Evolutionary conservation across 257 asterid species (phyloP).

Genomic region (Plantago major): DNA sequence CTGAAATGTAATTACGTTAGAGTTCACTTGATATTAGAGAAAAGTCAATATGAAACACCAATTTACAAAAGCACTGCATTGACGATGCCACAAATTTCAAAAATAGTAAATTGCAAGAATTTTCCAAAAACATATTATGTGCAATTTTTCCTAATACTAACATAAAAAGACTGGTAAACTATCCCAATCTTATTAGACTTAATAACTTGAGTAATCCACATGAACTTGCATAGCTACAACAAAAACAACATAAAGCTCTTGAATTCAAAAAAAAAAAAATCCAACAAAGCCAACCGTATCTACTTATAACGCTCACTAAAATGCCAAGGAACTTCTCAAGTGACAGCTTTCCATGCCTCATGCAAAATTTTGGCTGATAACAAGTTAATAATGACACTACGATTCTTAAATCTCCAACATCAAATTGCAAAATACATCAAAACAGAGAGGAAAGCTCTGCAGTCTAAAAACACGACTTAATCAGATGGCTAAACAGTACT

Average conservation of each 20-base stretch:
- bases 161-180: no score
- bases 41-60: constrained; percentile 7
- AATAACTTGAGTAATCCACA: no score
- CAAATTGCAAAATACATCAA: no score
- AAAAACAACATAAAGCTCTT: no score
- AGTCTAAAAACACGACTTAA: not conserved
- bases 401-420: not conserved
- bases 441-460: no score
- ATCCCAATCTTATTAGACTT: no score
- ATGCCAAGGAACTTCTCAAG: not conserved
- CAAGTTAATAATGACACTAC: not conserved
- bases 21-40: constrained; percentile 2
- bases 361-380: not conserved
- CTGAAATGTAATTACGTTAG: constrained; percentile 41
- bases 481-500: no score
- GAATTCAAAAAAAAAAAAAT: no score
- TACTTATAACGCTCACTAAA: not conserved
- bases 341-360: not conserved
- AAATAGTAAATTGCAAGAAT: not conserved
- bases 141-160: no score
- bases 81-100: not conserved
- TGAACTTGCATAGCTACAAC: no score
- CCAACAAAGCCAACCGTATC: no score
- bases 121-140: not conserved
- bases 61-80: not conserved